Conservation (phyloP, 345 rosid species). For the Ailanthus altissimus region DNA sequence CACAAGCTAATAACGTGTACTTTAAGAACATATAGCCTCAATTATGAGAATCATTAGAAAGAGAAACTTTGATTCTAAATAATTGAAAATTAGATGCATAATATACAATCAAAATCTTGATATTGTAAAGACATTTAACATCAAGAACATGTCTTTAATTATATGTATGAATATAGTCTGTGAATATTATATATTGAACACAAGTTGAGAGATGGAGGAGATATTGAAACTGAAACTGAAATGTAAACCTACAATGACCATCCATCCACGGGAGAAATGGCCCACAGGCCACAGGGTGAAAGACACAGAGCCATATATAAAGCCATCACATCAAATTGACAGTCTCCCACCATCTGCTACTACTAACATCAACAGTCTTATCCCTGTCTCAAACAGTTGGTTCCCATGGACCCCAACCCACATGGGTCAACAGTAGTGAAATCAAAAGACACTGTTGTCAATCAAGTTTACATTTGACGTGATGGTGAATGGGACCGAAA, state of each 20-base stretch:
- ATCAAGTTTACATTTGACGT: conserved; percentile 15
- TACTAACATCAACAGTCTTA: neutral
- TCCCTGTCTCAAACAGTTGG: conserved; percentile 34
- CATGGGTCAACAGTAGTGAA: conserved; percentile 37
- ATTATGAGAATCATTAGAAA: too few relatives aligned
- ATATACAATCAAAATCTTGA: too few relatives aligned
- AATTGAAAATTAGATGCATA: too few relatives aligned
- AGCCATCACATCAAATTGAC: conserved; percentile 32
- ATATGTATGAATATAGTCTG: neutral
- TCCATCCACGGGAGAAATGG: neutral
- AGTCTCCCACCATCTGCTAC: conserved; percentile 30
- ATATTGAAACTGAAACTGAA: neutral
- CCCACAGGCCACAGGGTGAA: neutral
- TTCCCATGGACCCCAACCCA: conserved; percentile 38
- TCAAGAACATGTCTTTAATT: neutral
- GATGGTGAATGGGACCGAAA: conserved; percentile 7
- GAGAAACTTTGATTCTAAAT: too few relatives aligned
- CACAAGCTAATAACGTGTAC: too few relatives aligned
- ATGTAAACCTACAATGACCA: neutral
- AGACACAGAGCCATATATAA: neutral
- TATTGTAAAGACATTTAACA: neutral
- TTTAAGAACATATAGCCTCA: too few relatives aligned
- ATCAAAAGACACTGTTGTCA: neutral
- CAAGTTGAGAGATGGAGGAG: neutral
- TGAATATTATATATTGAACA: neutral